Conservation (phyloP, 1,284 basidiomycete genomes). For the Malassezia brasiliensis region DNA sequence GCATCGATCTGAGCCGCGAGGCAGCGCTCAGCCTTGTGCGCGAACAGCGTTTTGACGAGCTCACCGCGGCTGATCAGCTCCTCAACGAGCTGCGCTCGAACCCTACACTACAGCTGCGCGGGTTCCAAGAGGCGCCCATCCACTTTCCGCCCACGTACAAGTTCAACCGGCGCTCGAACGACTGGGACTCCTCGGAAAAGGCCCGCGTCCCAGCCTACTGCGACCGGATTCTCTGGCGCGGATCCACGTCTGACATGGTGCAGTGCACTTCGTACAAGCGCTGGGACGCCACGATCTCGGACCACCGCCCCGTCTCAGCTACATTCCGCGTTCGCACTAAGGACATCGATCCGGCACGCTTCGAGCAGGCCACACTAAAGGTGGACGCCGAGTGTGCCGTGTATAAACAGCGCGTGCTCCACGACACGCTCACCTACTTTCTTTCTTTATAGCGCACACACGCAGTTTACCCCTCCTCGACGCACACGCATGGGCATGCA, state of each 20-base stretch:
- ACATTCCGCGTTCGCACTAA: slow-evolving; percentile 25
- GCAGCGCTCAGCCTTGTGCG: slow-evolving; percentile 63
- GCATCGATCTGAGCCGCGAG: slow-evolving; percentile 80
- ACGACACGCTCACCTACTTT: background rate
- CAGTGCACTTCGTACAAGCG: slow-evolving; percentile 34
- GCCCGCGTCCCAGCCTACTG: slow-evolving; percentile 86
- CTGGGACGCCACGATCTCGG: slow-evolving; percentile 45
- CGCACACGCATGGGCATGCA: too few relatives aligned
- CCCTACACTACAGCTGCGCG: slow-evolving; percentile 70
- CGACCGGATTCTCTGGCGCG: slow-evolving; percentile 74
- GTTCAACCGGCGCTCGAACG: slow-evolving; percentile 64
- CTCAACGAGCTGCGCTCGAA: slow-evolving; percentile 76
- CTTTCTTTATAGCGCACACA: background rate
- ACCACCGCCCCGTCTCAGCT: slow-evolving; percentile 46
- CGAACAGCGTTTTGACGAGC: slow-evolving; percentile 57
- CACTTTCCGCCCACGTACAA: slow-evolving; percentile 75
- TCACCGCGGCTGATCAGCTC: slow-evolving; percentile 77
- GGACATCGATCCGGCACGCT: slow-evolving; percentile 14
- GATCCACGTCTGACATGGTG: slow-evolving; percentile 57
- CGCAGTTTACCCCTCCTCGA: too few relatives aligned
- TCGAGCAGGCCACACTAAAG: background rate
- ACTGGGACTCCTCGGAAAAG: slow-evolving; percentile 82
- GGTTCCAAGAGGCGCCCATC: slow-evolving; percentile 63
- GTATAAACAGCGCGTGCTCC: background rate
- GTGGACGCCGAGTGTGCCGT: background rate